phyloP scores from a whole-genome alignment of 169 alveolate genomes.

The Cryptosporidium tyzzeri region DNA sequence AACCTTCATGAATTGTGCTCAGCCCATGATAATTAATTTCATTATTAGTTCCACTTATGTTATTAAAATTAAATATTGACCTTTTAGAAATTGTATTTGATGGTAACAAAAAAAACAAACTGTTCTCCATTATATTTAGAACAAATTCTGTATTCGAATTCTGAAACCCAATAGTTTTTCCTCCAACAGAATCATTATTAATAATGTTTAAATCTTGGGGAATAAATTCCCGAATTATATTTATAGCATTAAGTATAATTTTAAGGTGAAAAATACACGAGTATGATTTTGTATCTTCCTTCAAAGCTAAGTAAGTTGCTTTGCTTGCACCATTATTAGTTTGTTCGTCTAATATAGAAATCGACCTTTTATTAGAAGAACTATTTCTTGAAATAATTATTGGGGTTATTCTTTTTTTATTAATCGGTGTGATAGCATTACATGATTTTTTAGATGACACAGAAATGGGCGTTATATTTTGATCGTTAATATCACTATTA shows the following conservation, averaged over 20 bases:
- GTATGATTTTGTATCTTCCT: constrained; percentile 9
- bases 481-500: constrained; percentile 14
- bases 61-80: constrained; percentile 9
- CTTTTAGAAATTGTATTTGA: constrained; percentile 59
- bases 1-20: constrained; percentile 10
- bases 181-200: neutral
- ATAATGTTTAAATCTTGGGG: neutral
- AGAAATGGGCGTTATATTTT: neutral
- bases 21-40: neutral
- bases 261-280: constrained; percentile 52
- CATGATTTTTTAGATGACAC: constrained; percentile 24
- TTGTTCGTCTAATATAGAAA: neutral
- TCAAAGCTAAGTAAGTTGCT: constrained; percentile 15
- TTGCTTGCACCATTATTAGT: neutral
- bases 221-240: constrained; percentile 6
- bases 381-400: constrained; percentile 25
- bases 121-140: constrained; percentile 26
- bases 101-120: constrained; percentile 50
- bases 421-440: constrained; percentile 18
- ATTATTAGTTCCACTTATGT: neutral
- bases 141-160: constrained; percentile 2
- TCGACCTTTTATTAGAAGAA: neutral
- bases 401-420: constrained; percentile 32
- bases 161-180: neutral
- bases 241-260: constrained; percentile 22